Evolutionary conservation across 2,329 filamentous ascomycete genomes (phyloP), one percentile per base, ranked within the genome.

Genomic region (Sordariomycetes sp.): DNA sequence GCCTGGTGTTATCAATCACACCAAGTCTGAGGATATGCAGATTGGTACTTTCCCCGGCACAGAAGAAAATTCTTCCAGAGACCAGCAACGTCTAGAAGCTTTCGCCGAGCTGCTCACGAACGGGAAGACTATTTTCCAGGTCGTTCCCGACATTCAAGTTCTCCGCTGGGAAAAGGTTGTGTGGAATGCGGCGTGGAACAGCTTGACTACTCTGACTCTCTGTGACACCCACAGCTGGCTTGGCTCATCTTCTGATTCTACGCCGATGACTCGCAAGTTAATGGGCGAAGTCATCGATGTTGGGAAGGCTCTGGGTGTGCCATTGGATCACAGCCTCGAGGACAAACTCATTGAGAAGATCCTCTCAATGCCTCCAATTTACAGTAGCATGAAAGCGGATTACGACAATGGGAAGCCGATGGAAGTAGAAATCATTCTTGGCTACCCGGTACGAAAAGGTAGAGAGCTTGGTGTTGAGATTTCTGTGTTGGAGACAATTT

Each of bases 361-460:
- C 8, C 12, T 21, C 8, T 15, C 27, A 3, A 49, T 71, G 46
- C 62, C 61, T 30, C 53, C 63, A 1, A 59, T 62, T 20, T 47
- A 55, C 11, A 63, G 59, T 32, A 77, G 72, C 43, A 85, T 85
- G 81, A 59, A 81, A 45, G 54, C 79, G 12, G 81, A 85, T 48
- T 83, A 78, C 76, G 75, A 82, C 52, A 66, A 63, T 2, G 75
- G 75, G 0, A 66, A 75, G 47, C 69, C 68, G 24, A 67, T 85
- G 66, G 81, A 86, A 61, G 52, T 84, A 32, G 81, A 85, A 55
- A 80, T 82, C 24, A 82, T 85, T 25, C 50, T 85, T 15, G 80
- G 81, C 2, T 83, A 85, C 49, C 78, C 80, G 1, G 71, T 84
- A 18, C 59, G 75, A 42, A 75, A 82, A 29, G 80, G 79, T 8